These are phyloP conservation scores for Trypanosoma melophagium DNA, from an alignment of 208 protist genomes.

Conservation along the genomic window DNA sequence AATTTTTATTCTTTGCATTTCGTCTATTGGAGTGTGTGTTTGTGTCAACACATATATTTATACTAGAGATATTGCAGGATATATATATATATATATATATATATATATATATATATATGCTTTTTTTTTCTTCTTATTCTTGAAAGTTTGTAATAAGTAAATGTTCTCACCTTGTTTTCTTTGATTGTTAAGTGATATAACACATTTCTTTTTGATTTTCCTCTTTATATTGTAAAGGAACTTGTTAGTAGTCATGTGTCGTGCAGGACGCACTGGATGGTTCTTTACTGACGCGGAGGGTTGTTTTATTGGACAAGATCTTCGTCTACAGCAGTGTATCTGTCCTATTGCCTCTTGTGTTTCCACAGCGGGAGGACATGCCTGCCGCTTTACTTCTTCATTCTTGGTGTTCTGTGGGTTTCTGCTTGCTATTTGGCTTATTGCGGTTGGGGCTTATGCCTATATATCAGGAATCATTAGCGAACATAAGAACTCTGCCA, in stretches of 20 bases:
- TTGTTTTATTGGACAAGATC: conserved; percentile 61
- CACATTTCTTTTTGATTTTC: too few relatives aligned
- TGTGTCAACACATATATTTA: too few relatives aligned
- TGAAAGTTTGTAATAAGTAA: too few relatives aligned
- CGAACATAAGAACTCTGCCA: conserved; percentile 41
- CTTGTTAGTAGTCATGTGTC: conserved; percentile 38
- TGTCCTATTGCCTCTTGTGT: conserved; percentile 76
- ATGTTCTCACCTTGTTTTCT: too few relatives aligned
- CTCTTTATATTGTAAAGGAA: not conserved
- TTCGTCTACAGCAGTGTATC: conserved; percentile 66
- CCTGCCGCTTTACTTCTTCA: conserved; percentile 57
- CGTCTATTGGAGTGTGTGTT: too few relatives aligned
- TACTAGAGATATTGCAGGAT: too few relatives aligned
- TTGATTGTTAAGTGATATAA: too few relatives aligned
- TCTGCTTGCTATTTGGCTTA: conserved; percentile 61
- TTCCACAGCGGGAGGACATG: conserved; percentile 34
- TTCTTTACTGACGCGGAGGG: conserved; percentile 78
- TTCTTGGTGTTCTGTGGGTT: conserved; percentile 59
- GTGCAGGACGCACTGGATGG: conserved; percentile 42
- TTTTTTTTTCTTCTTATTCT: conserved; percentile 4
- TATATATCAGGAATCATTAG: conserved; percentile 56
- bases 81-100: conserved; percentile 14
- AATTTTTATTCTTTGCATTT: too few relatives aligned
- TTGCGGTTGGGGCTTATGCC: conserved; percentile 63
- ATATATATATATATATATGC: conserved; percentile 1